Base-by-base conservation (phyloP, 352 stramenopile genomes). In the Plasmopara viticola region DNA sequence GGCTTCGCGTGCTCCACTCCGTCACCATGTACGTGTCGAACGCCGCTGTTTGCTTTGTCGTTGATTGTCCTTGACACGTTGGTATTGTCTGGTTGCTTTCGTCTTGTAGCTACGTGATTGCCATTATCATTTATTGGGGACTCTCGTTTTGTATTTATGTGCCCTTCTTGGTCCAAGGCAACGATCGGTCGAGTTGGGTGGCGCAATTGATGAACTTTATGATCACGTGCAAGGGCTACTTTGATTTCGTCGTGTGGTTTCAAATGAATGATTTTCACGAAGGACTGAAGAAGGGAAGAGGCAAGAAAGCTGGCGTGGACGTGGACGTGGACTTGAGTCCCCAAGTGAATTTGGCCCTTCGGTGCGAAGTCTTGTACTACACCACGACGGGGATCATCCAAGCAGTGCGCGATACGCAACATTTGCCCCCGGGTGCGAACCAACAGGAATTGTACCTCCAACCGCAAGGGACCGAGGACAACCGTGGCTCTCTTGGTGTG, bases 41-140 rank as follows among this genome's bases (percentile, higher is more conserved):
- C 18, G 8, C 7, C 1, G 14, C 10, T 41, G 4, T n/a, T n/a
- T 31, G 4, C 30, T 13, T 41, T 15, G 5, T 17, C 35, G 13
- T 1, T 14, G 15, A 28, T 52, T 37, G 42, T 5, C 44, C 15
- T 51, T 45, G 6, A 49, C 7, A 6, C 25, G 12, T 37, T 10
- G 20, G 20, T 25, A 3, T 25, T 25, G 20, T 25, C 20, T 25
- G 1, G 20, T 25, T 3, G 20, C 20, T 3, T 35, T 25, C 7
- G 8, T 41, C 18, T 17, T 15, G 6, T 46, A 91, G 81, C 40
- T 93, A 93, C 45, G 83, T 94, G 56, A 91, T 94, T 34, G 84
- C 84, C n/a, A 92, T 94, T 56, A 90, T 94, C 65, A 90, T 94
- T 51, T 94, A 94, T 66, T 94, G 84, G 84, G 78, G 74, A 12